Base-by-base conservation (phyloP, 441 rosid genomes). In the Erysimum pusillum region DNA sequence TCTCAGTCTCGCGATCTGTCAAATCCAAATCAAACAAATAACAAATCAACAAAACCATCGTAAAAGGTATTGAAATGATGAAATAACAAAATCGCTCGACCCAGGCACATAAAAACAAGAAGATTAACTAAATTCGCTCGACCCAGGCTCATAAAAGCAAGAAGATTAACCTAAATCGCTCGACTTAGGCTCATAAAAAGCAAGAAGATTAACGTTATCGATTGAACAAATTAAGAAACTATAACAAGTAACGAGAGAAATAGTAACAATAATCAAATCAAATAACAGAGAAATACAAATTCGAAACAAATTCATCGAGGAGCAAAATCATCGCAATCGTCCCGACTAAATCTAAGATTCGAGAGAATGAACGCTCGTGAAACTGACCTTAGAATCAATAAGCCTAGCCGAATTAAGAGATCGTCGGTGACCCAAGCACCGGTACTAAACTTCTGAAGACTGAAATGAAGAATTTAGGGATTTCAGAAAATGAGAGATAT, bases 371-470 rank as follows among this genome's bases (percentile, higher is more conserved):
- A 83, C 85, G 71, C 87, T 78, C 11, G 10, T 54, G 84, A 49
- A 84, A 90, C 91, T 81, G 90, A 91, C 93, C 97, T 91, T 91
- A 89, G 95, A 88, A 63, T 91, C 97, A 69, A 90, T 31, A 4
- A 82, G 90, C 67, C 28, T 88, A 87, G 66, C 93, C 97, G 14
- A 2, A 90, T 7, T 76, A 0, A 71, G 89, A 71, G 67, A 70
- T 92, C 90, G 60, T 7, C 76, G 71, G 95, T 92, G 83, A 89
- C 89, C 92, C 91, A 92, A 0, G 93, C 93, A 0, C 88, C 87
- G 68, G 93, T 92, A 34, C 84, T 90, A 91, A 14, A 82, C 15
- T 4, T 87, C 91, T 0, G 84, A 81, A 0, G 91, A 53, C 3
- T 4, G 4, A 25, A 7, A 14, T 7, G 7, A 0, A 1, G 20